These are phyloP conservation scores for Sporothrix mexicana DNA, from an alignment of 2,329 filamentous ascomycete genomes.

Conservation along the genomic window DNA sequence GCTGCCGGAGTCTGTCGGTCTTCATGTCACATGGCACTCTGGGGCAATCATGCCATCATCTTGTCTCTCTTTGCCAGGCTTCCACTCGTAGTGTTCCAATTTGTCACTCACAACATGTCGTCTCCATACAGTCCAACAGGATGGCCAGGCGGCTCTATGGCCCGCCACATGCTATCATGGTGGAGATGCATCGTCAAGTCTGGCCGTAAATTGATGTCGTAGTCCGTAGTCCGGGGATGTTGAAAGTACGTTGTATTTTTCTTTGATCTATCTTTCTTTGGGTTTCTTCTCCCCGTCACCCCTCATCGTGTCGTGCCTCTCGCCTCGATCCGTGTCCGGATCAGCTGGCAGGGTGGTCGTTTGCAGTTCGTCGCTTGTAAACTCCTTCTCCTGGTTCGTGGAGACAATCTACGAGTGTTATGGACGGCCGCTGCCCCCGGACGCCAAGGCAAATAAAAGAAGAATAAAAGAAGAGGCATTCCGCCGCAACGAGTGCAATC, in stretches of 20 bases:
- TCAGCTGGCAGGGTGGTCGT: neutral
- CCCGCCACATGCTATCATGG: no score
- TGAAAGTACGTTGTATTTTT: no score
- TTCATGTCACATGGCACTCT: neutral
- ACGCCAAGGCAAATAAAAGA: constrained; percentile 27
- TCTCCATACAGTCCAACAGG: neutral
- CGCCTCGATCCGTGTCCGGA: constrained; percentile 16
- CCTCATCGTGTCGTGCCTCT: neutral
- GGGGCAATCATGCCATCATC: neutral
- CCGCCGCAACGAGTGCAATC: neutral
- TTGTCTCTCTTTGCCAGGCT: neutral
- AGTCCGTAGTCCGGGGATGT: no score
- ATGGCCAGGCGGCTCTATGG: no score
- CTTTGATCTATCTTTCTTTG: no score
- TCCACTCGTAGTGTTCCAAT: neutral
- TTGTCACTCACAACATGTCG: neutral
- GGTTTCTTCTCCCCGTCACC: neutral
- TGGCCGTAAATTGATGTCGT: no score
- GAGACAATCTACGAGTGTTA: neutral
- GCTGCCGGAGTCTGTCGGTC: neutral
- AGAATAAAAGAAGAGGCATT: neutral
- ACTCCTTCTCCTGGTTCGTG: constrained; percentile 1
- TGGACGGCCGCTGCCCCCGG: neutral
- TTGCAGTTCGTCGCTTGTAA: neutral
- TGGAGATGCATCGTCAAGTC: no score